phyloP scores from a whole-genome alignment of 148 eudicot species.

The Amaranthus palmeri region DNA sequence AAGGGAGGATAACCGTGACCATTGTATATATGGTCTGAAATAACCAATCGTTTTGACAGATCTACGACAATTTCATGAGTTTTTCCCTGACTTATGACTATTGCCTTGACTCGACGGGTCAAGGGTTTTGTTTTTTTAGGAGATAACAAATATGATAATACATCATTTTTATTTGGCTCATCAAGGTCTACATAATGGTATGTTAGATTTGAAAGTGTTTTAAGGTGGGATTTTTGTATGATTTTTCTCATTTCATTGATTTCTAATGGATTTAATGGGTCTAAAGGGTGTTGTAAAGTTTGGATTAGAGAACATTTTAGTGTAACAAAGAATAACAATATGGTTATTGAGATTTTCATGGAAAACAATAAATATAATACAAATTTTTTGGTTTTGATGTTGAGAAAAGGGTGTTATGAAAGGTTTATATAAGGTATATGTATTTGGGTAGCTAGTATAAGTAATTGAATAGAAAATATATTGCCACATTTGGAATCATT shows the following conservation, averaged over 20 bases:
- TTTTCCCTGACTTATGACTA: slow-evolving; percentile 44
- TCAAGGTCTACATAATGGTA: slow-evolving; percentile 80
- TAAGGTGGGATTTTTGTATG: slow-evolving; percentile 45
- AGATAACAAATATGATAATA: slow-evolving; percentile 42
- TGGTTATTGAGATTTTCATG: slow-evolving; percentile 10
- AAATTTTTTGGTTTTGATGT: neutral
- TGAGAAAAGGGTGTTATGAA: neutral
- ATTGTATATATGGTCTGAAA: slow-evolving; percentile 40
- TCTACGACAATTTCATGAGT: slow-evolving; percentile 62
- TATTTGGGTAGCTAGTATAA: neutral
- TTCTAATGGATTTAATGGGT: slow-evolving; percentile 65
- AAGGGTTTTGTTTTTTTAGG: neutral
- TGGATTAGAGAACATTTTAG: slow-evolving; percentile 1
- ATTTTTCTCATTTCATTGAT: slow-evolving; percentile 39
- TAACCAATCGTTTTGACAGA: slow-evolving; percentile 31
- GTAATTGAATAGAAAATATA: neutral
- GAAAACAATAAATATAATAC: neutral
- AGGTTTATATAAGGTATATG: neutral
- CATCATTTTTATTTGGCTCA: slow-evolving; percentile 62
- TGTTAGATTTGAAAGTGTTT: slow-evolving; percentile 40
- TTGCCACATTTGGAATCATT: neutral
- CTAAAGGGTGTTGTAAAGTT: slow-evolving; percentile 51
- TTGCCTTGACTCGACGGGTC: slow-evolving; percentile 68
- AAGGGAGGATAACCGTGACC: slow-evolving; percentile 80
- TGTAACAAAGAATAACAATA: slow-evolving; percentile 1